These are phyloP conservation scores for Citrus medica DNA, from an alignment of 345 rosid species.

Conservation along the genomic window DNA sequence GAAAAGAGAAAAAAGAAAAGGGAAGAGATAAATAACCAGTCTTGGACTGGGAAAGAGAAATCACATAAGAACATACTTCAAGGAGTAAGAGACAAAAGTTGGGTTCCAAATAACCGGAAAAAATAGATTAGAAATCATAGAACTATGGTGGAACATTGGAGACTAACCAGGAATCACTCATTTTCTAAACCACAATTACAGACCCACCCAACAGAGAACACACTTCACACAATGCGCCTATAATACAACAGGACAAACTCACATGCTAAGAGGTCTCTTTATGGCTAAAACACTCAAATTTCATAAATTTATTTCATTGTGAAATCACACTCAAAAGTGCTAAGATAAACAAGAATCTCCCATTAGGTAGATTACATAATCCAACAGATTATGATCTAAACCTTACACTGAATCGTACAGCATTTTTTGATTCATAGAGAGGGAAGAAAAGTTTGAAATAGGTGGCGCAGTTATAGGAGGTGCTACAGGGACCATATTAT, in stretches of 20 bases:
- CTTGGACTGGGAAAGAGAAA: background rate
- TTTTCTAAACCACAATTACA: background rate
- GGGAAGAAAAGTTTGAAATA: background rate
- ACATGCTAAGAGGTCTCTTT: background rate
- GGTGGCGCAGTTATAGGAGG: background rate
- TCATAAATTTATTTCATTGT: background rate
- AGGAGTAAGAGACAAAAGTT: background rate
- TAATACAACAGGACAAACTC: background rate
- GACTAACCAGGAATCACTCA: background rate
- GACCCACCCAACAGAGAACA: background rate
- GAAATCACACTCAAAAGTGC: background rate
- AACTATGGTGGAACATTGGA: background rate
- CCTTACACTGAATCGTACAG: background rate
- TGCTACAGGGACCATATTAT: background rate
- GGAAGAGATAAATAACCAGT: background rate
- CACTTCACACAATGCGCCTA: background rate
- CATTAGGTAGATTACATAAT: background rate
- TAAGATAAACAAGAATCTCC: background rate
- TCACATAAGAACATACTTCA: background rate
- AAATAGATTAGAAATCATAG: background rate
- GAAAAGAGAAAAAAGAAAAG: background rate
- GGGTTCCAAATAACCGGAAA: background rate
- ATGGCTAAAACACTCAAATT: background rate
- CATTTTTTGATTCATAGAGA: background rate
- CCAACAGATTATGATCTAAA: background rate